Base-by-base conservation (phyloP, 805 yeast genomes). In the Candida tammaniensis region DNA sequence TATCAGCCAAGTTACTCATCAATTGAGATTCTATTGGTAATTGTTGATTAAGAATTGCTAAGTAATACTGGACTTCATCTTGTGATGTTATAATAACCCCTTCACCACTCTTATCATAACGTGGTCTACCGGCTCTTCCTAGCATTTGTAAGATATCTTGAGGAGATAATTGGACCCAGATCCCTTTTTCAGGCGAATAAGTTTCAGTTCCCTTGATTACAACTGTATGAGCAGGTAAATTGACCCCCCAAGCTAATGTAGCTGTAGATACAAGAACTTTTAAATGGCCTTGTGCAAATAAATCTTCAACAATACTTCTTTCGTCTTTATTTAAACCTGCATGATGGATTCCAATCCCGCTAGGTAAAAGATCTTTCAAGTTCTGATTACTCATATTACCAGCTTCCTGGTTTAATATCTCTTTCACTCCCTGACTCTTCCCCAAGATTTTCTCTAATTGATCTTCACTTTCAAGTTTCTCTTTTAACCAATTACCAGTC, bases 91-190 rank as follows among this genome's bases (percentile, higher is more conserved):
- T 86, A 20, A 91, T 86, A 3, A 91, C 79, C 64, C 98, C 98
- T 48, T 86, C 95, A 49, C 98, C 98, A 49, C 79, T 76, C 12
- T 79, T 78, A 57, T 91, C 98, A 59, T 83, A 93, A 34, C 96
- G 71, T 0, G 98, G 98, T 59, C 98, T 74, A 47, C 98, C 98
- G 13, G 98, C 98, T 65, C 98, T 78, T 23, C 98, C 98, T n/a
- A 91, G 68, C 98, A 91, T 91, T 61, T 91, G 98, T 7, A 91
- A 58, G 24, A 91, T 82, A 60, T 93, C 98, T 50, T 91, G 98
- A 0, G 97, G 94, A 0, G 95, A 82, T n/a, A 91, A 63, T 51
- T 86, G 93, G 2, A 78, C 78, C 97, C 98, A 91, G 5, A 75
- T 62, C 35, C 97, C 95, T 42, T 75, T 76, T 43, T 84, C 93